Base-by-base conservation (phyloP, 768 basidiomycete species). In the Kwoniella shandongensis region DNA sequence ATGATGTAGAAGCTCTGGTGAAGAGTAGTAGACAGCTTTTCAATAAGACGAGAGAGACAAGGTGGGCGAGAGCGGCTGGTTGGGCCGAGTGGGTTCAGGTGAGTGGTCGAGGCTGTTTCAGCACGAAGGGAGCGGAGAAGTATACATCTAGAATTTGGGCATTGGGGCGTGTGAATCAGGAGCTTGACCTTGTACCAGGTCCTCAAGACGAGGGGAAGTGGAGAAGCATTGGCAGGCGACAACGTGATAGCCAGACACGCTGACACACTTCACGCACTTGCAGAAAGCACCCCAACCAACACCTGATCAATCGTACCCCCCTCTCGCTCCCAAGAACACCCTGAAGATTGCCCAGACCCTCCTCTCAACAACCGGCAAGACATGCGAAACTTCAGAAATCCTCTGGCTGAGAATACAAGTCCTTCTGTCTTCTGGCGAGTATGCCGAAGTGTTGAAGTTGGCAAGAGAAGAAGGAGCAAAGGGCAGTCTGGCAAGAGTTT, bases 401-500 rank as follows among this genome's bases (percentile, higher is more conserved):
- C 54, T 73, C 17, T 73, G 71, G 71, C 62, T 73, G 1, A 57
- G 59, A 23, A 25, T 61, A 4, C 71, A 73, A 35, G 66, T 73
- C 45, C 42, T 63, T 17, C 40, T 67, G 4, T 56, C 61, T 12
- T 44, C 61, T 7, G 60, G 58, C 3, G 51, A 63, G 40, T 29
- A 45, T 8, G 48, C 57, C 10, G 53, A 56, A 22, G 69, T 65
- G 0, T 23, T 61, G 32, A 22, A 54, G 30, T 30, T 59, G 7
- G 39, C 59, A 1, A 42, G 40, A 23, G 25, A 60, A 18, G 61
- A 69, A 23, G 65, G 54, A 2, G 15, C 22, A 6, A 40, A 51
- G 10, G 65, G 66, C 1, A 52, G 38, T 46, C 29, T 64, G 32
- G 50, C 57, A 2, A 49, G 66, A 32, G 18, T 51, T 17, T 67